Percentiles rank a stretch among this genome's conserved stretches.
Conservation (phyloP, 371 early-diverging fungal species). For the Zychaea mexicana region DNA sequence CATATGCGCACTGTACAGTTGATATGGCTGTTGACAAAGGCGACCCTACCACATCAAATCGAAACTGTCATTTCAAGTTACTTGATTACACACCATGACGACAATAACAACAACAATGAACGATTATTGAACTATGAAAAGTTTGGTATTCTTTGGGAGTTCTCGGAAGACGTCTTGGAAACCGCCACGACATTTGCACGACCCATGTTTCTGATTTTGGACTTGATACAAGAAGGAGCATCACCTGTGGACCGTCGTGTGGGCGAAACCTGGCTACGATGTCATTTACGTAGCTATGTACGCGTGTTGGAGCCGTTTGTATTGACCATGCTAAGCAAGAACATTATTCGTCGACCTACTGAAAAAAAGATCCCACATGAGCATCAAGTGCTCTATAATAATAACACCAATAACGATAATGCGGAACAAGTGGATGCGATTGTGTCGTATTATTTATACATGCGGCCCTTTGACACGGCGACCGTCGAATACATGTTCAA, state of each 20-base stretch:
- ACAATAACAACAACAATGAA: slow-evolving; percentile 35
- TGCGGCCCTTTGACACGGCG: slow-evolving; percentile 67
- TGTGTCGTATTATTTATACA: slow-evolving; percentile 52
- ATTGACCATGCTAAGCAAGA: slow-evolving; percentile 51
- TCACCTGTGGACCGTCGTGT: slow-evolving; percentile 61
- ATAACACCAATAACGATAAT: no score
- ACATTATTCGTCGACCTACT: slow-evolving; percentile 44
- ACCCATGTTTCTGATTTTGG: slow-evolving; percentile 75
- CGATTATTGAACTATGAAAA: slow-evolving; percentile 50
- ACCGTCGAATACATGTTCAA: slow-evolving; percentile 70
- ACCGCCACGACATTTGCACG: slow-evolving; percentile 59
- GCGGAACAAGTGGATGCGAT: slow-evolving; percentile 8
- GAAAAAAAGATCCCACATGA: slow-evolving; percentile 50
- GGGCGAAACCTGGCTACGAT: slow-evolving; percentile 76
- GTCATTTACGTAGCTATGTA: slow-evolving; percentile 62
- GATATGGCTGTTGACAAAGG: slow-evolving; percentile 63
- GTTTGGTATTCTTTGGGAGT: slow-evolving; percentile 77
- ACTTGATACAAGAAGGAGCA: slow-evolving; percentile 59
- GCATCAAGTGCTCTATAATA: slow-evolving; percentile 30
- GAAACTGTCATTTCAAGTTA: slow-evolving; percentile 65
- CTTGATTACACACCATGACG: slow-evolving; percentile 46
- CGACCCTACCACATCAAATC: slow-evolving; percentile 55
- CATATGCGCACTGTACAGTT: slow-evolving; percentile 70
- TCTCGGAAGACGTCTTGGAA: slow-evolving; percentile 52
- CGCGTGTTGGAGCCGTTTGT: slow-evolving; percentile 70